A percentile compares a stretch with the other conserved stretches of the same genome.
Conservation (phyloP, 139 green algal genomes). For the Auxenochlorella pyrenoidosa region DNA sequence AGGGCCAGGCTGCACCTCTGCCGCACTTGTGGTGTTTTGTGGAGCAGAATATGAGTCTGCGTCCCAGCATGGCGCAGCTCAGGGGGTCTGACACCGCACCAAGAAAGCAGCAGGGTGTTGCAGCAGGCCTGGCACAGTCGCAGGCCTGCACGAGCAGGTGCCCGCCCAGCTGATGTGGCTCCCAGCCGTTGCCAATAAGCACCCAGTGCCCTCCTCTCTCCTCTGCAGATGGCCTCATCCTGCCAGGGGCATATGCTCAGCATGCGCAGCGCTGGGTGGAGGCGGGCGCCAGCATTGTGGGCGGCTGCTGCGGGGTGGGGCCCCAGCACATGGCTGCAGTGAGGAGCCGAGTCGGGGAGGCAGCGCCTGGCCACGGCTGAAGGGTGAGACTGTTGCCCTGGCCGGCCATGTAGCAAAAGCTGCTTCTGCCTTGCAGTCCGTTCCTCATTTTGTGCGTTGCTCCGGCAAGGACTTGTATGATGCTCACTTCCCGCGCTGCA, state of each 20-base stretch:
- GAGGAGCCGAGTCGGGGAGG: not conserved
- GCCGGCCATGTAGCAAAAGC: not conserved
- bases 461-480: not conserved
- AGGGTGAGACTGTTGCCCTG: not conserved
- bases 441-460: too few species aligned
- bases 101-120: too few species aligned
- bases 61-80: too few species aligned
- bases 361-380: not conserved
- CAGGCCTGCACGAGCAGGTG: not conserved
- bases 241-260: conserved; percentile 51
- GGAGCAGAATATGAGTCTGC: too few species aligned
- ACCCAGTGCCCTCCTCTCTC: not conserved
- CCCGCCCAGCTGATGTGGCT: not conserved
- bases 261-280: conserved; percentile 50
- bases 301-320: conserved; percentile 72
- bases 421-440: not conserved
- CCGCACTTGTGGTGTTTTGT: too few species aligned
- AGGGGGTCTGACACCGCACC: too few species aligned
- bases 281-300: conserved; percentile 59
- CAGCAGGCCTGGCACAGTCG: not conserved
- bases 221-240: conserved; percentile 45
- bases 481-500: too few species aligned
- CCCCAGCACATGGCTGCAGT: conserved; percentile 54
- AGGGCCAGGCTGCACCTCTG: not conserved
- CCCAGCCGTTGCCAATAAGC: not conserved